A percentile compares a stretch with the other conserved stretches of the same genome.
Conservation (phyloP, 1,284 basidiomycete genomes). For the Rhizopogon parksii region DNA sequence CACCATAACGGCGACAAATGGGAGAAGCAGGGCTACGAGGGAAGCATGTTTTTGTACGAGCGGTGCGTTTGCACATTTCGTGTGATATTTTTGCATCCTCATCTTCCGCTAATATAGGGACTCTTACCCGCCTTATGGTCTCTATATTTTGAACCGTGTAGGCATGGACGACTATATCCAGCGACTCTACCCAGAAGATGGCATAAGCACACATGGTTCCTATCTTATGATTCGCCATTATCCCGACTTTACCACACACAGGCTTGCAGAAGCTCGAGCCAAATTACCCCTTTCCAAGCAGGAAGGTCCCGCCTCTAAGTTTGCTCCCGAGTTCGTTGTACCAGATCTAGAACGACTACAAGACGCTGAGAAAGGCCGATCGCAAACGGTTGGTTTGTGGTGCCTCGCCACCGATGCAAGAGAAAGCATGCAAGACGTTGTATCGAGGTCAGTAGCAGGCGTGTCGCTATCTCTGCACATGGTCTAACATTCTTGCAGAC, state of each 20-base stretch:
- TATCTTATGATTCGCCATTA: slow-evolving; percentile 75
- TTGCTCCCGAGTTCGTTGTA: slow-evolving; percentile 40
- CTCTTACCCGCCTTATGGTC: slow-evolving; percentile 74
- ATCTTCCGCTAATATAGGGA: slow-evolving; percentile 32
- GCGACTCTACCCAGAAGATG: slow-evolving; percentile 73
- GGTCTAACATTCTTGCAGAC: slow-evolving; percentile 30
- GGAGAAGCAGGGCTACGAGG: slow-evolving; percentile 83
- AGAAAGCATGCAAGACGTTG: slow-evolving; percentile 62
- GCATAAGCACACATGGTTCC: slow-evolving; percentile 54
- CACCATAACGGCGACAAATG: slow-evolving; percentile 64
- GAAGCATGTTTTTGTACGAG: slow-evolving; percentile 85
- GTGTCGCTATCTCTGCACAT: not conserved
- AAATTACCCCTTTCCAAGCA: slow-evolving; percentile 25
- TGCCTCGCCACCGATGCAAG: slow-evolving; percentile 64
- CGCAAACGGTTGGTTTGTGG: slow-evolving; percentile 71
- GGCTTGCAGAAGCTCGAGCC: slow-evolving; percentile 33
- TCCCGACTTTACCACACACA: slow-evolving; percentile 55
- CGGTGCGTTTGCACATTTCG: slow-evolving; percentile 37
- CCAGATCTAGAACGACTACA: slow-evolving; percentile 33
- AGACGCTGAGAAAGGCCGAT: slow-evolving; percentile 46
- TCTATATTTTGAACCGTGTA: slow-evolving; percentile 83
- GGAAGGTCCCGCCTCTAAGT: slow-evolving; percentile 37
- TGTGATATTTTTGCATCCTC: not conserved
- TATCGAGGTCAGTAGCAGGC: slow-evolving; percentile 45
- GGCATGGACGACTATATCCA: slow-evolving; percentile 81